Percentiles rank a stretch among this genome's conserved stretches.
phyloP scores from a whole-genome alignment of 2,329 filamentous ascomycete genomes.

The Clonostachys rhizophaga region DNA sequence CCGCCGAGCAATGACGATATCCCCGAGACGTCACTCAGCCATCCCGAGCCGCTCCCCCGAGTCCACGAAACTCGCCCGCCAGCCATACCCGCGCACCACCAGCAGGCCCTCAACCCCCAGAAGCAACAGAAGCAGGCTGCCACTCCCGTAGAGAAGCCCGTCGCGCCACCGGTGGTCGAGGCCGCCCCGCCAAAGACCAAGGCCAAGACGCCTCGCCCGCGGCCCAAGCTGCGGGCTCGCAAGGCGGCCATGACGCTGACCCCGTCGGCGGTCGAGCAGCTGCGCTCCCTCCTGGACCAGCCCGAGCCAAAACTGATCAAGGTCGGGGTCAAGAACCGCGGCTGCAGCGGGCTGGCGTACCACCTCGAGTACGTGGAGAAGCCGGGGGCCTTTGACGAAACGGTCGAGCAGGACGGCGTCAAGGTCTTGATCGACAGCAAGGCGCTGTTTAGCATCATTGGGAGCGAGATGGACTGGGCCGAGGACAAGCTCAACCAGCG shows the following conservation, averaged over 20 bases:
- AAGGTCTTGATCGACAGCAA: conserved; percentile 96
- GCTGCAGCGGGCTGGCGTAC: conserved; percentile 91
- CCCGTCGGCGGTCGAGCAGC: conserved; percentile 71
- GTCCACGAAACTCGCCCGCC: conserved; percentile 44
- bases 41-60: conserved; percentile 36
- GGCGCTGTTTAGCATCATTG: conserved; percentile 95
- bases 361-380: conserved; percentile 94
- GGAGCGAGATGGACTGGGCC: conserved; percentile 98
- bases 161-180: conserved; percentile 40
- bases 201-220: conserved; percentile 32
- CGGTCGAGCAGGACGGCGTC: conserved; percentile 92
- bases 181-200: conserved; percentile 64
- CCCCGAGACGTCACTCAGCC: conserved; percentile 41
- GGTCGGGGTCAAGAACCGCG: conserved; percentile 88
- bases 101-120: conserved; percentile 7
- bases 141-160: background rate
- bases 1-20: conserved; percentile 35
- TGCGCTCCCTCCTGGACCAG: conserved; percentile 72
- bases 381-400: conserved; percentile 81
- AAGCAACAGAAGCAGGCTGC: conserved; percentile 24
- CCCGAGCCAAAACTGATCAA: conserved; percentile 91
- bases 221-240: conserved; percentile 49
- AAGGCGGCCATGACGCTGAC: conserved; percentile 92
- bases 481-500: conserved; percentile 90
- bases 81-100: conserved; percentile 7